Conservation (phyloP, 129 eudicot species). For the Flaveria bidentis region DNA sequence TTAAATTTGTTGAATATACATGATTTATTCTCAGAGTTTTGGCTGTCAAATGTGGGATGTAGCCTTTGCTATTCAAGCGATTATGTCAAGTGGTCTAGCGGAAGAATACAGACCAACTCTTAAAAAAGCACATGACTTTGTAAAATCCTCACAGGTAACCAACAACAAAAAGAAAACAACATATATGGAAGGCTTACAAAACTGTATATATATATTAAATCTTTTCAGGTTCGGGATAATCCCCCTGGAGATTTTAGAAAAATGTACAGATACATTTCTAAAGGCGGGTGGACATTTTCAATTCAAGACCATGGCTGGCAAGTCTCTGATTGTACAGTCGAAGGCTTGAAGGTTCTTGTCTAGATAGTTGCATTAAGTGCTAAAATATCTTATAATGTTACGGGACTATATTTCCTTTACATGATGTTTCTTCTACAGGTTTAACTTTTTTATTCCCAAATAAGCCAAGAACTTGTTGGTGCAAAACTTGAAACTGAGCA, state of each 20-base stretch:
- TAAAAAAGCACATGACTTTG: constrained; percentile 56
- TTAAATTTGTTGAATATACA: background rate
- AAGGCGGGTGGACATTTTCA: constrained; percentile 78
- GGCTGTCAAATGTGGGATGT: constrained; percentile 80
- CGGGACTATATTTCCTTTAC: background rate
- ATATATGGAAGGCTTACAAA: background rate
- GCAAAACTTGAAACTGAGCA: constrained; percentile 40
- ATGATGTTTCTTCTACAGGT: constrained; percentile 27
- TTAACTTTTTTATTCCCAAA: constrained; percentile 53
- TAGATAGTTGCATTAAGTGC: background rate
- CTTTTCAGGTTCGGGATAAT: constrained; percentile 47
- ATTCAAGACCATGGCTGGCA: constrained; percentile 66
- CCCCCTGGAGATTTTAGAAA: constrained; percentile 48
- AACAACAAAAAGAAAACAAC: too few species aligned
- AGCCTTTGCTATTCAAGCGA: constrained; percentile 66
- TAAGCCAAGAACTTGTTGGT: constrained; percentile 53
- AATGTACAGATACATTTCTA: constrained; percentile 58
- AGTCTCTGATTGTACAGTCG: constrained; percentile 80
- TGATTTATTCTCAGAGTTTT: constrained; percentile 38
- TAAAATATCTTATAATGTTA: background rate
- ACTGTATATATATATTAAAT: background rate
- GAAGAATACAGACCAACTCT: constrained; percentile 51
- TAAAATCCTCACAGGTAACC: constrained; percentile 68
- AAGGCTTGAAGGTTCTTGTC: constrained; percentile 59
- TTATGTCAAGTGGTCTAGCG: constrained; percentile 45